Evolutionary conservation across 2,329 filamentous ascomycete genomes (phyloP), one percentile per base, ranked within the genome.

Genomic region (Colletotrichum euphorbiae): DNA sequence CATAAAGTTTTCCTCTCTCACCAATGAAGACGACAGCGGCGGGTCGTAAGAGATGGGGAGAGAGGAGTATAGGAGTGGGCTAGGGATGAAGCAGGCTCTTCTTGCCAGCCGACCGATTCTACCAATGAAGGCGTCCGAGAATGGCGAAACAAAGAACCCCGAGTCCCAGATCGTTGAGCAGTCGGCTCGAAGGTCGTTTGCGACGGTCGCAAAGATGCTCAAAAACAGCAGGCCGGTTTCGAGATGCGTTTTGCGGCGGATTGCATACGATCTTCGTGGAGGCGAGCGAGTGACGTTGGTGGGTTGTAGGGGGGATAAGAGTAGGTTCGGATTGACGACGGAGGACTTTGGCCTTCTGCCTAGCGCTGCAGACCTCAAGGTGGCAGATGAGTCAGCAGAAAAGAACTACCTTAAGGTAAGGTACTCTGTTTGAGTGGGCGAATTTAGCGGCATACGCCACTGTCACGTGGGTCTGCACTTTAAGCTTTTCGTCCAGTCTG

Each of bases 81-180:
- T 38, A 43, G 19, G 45, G 58, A 36, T 36, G 15, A 62, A 11
- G 21, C 11, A 57, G 38, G 19, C 43, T 45, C 48, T 51, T 46
- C 17, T 51, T 65, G 67, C 64, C 67, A 62, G 57, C 67, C 72
- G 71, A 71, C 72, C 61, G 48, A 72, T 66, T 71, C 64, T 36
- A 88, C 87, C 87, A 90, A 83, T 87, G 74, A 90, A 90, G 87
- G 88, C 82, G 84, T 90, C 87, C 83, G 83, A 78, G 76, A 72
- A 71, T 72, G 73, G 71, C 63, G 62, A 69, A 54, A 70, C 70
- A 74, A 73, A 66, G 54, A 58, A 57, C 36, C 50, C 21, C 48
- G 61, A 38, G 55, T 70, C 72, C 73, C 77, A 79, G 76, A 79
- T 73, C 77, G 77, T 70, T 71, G 76, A 79, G 76, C 70, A 76